Base-by-base conservation (phyloP, 805 yeast genomes). In the Suhomyces faveliae region DNA sequence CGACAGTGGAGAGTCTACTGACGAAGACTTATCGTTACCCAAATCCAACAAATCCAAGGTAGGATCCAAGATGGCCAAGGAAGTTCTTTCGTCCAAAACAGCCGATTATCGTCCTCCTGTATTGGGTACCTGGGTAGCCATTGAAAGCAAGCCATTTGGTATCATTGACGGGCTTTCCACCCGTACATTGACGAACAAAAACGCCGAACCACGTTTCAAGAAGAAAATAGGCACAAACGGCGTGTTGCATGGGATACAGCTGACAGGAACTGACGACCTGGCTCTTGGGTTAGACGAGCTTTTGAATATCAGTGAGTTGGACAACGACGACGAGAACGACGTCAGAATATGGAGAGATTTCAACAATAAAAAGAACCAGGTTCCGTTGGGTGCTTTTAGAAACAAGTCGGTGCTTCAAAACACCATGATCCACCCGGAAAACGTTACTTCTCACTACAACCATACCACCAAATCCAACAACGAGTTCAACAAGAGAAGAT, bases 161-260 rank as follows among this genome's bases (percentile, higher is more conserved):
- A 89, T 92, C 49, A 92, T 92, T 60, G 98, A 92, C 64, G 99
- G 99, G 4, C 77, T 89, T 24, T 84, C 96, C 0, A 94, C 98
- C 0, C 77, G 97, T 47, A 85, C 96, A 1, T 71, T 92, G 52
- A 54, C 50, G 15, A 27, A 40, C 20, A 46, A 40, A 25, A 35
- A 38, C 13, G 42, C 49, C 4, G 57, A 56, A 51, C 60, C 56
- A 45, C 54, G 67, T 25, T 30, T 47, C n/a, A 51, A 47, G 40
- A 45, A 48, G 45, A 47, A 43, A 13, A 42, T 20, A 20, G 39
- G 45, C 42, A 4, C 22, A 22, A 23, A 33, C 15, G 37, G 37
- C 4, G 10, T 17, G 10, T 25, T 27, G 21, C 46, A 33, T n/a
- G 40, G 35, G 12, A 27, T 13, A 19, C 43, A 41, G 9, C 35